Evolutionary conservation across 2,329 filamentous ascomycete genomes (phyloP).

Genomic region (Fusarium verrucosum): DNA sequence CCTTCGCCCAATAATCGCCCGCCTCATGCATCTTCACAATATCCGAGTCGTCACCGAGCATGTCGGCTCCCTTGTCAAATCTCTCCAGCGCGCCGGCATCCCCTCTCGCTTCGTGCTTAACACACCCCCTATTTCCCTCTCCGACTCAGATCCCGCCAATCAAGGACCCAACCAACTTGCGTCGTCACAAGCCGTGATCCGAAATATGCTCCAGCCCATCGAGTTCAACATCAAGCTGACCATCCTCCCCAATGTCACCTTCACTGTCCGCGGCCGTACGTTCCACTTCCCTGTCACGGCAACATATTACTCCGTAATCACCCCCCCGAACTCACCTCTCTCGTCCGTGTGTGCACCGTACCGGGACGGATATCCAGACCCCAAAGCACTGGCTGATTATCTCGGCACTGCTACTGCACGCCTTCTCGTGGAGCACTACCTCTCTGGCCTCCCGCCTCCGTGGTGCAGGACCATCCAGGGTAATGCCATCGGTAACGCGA

Average conservation of each 20-base stretch:
- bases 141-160: conserved; percentile 41
- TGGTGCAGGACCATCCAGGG: conserved; percentile 49
- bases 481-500: conserved; percentile 46
- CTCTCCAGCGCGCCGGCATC: conserved; percentile 59
- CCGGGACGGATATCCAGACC: conserved; percentile 55
- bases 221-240: conserved; percentile 56
- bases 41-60: conserved; percentile 53
- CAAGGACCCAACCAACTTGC: conserved; percentile 51
- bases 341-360: conserved; percentile 55
- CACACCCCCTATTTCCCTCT: conserved; percentile 48
- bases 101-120: conserved; percentile 55
- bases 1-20: conserved; percentile 62
- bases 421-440: conserved; percentile 51
- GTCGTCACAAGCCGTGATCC: conserved; percentile 57
- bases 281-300: conserved; percentile 55
- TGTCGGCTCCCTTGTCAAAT: conserved; percentile 55
- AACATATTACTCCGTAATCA: conserved; percentile 57
- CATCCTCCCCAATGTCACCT: conserved; percentile 55
- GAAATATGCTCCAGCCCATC: conserved; percentile 54
- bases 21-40: conserved; percentile 56
- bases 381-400: conserved; percentile 57
- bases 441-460: conserved; percentile 38
- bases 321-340: conserved; percentile 51
- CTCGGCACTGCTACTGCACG: conserved; percentile 55
- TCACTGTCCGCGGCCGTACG: conserved; percentile 58